Evolutionary conservation across 805 yeast species (phyloP), one percentile per base, ranked within the genome.

Genomic region (Candida ovalis): DNA sequence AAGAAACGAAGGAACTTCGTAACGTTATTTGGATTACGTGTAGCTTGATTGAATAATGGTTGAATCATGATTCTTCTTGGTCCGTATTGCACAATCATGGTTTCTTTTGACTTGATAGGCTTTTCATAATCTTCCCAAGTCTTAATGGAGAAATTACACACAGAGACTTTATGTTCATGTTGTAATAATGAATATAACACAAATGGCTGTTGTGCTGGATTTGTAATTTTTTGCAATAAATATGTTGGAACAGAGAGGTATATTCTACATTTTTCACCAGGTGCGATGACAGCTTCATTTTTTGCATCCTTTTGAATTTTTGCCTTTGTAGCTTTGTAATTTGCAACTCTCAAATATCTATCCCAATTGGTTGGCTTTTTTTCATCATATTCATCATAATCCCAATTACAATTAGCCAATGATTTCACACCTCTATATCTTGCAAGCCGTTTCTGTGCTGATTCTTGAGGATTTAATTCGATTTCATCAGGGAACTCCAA

Each of bases 401-500:
- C 90, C 99, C 99, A 92, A 37, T 79, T 76, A 54, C 94, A 82
- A 49, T 84, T 81, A 44, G 86, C 82, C 52, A 95, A 69, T 33
- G 87, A 86, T 66, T 88, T 88, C 54, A 91, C 77, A 50, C 98
- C 98, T 66, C 97, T 78, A 68, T 89, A 92, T 52, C 90, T 79
- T 27, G 74, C 68, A 48, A 94, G 74, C 54, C 88, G 77, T 53
- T 90, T 89, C 58, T 77, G 78, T 9, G 88, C 98, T 4, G 86
- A 76, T 54, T 79, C 91, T 5, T 67, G 63, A 27, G 97, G 97
- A 41, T 75, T 77, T 39, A 94, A 70, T 65, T 94, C 98, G 47
- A 92, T 70, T 69, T 94, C 99, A 68, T 94, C 99, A 0, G 98
- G 98, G 74, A 90, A 94, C 59, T 91, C 96, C 32, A 81, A 76